Evolutionary conservation across 2,329 filamentous ascomycete species (phyloP), one percentile per base, ranked within the genome.

Genomic region (Sclerotinia sclerotiorum): DNA sequence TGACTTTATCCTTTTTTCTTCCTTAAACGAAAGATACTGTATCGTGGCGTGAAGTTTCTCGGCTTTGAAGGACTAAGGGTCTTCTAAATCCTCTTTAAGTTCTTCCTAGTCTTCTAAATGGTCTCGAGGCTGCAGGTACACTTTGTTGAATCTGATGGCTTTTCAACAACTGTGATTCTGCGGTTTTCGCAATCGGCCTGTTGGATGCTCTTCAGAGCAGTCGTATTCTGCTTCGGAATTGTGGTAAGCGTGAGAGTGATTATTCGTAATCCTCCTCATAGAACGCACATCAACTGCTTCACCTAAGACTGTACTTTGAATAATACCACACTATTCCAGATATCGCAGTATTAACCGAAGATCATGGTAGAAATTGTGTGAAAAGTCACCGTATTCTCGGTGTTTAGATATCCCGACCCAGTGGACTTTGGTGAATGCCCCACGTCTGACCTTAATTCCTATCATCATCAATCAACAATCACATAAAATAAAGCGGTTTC

Each of bases 311-410:
- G 44, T 42, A 52, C 29, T 51, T 63, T 32, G 46, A 27, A 62
- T 51, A 29, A 51, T 63, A 6, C 11, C 13, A 15, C 21, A 35
- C 60, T 63, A 63, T 51, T 49, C 46, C 60, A 8, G 48, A 51
- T 63, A 39, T 39, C 60, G 60, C 51, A 63, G n/a, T 27, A 27
- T 63, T 63, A 63, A 32, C 60, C 60, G 60, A 63, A 27, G 29
- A 7, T 39, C 13, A 15, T 51, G 32, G 39, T 32, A 63, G n/a
- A 63, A 19, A 19, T 21, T 51, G 48, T 51, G 21, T 62, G 60
- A 51, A 39, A 39, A 29, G 46, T 62, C 21, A 62, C 60, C 60
- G 60, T 62, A 52, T 51, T 63, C 6, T 63, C 60, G 60, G 60
- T 27, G 60, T 5, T 51, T 51, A 58, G n/a, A 42, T 21, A 51